phyloP scores from a whole-genome alignment of 306 rosid genomes.

The Trichosanthes truncata region DNA sequence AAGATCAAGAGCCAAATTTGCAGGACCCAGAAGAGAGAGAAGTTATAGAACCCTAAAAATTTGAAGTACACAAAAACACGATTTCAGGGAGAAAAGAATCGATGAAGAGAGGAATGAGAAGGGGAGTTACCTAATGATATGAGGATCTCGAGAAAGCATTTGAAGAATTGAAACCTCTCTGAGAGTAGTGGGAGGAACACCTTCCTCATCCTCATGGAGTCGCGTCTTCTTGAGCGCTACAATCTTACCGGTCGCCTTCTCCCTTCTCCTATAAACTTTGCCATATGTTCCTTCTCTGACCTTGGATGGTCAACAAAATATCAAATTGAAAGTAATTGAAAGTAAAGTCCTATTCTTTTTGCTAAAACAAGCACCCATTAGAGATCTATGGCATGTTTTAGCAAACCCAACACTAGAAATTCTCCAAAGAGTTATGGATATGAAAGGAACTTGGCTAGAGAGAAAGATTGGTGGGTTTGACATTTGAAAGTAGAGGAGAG shows the following conservation, averaged over 20 bases:
- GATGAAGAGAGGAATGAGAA: neutral
- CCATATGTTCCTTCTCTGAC: conserved; percentile 94
- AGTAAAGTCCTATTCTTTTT: too few species aligned
- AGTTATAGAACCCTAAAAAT: neutral
- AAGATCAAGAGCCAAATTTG: too few species aligned
- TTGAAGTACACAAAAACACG: neutral
- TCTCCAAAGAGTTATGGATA: too few species aligned
- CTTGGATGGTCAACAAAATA: too few species aligned
- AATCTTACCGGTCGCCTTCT: conserved; percentile 74
- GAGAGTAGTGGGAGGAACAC: conserved; percentile 96
- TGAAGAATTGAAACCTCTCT: conserved; percentile 86
- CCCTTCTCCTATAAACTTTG: conserved; percentile 80
- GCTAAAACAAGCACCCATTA: too few species aligned
- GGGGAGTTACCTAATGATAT: conserved; percentile 48
- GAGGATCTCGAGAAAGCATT: conserved; percentile 95
- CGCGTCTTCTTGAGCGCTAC: conserved; percentile 93
- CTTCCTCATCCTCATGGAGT: conserved; percentile 91
- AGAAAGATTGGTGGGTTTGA: too few species aligned
- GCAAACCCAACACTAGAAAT: too few species aligned
- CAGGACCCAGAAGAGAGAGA: neutral
- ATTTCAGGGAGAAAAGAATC: neutral
- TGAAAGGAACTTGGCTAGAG: too few species aligned
- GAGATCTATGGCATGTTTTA: too few species aligned
- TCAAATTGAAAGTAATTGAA: too few species aligned
- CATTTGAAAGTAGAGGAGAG: too few species aligned